A percentile compares a stretch with the other conserved stretches of the same genome.
Conservation (phyloP, 2,329 filamentous ascomycete genomes). For the Byssothecium circinans region DNA sequence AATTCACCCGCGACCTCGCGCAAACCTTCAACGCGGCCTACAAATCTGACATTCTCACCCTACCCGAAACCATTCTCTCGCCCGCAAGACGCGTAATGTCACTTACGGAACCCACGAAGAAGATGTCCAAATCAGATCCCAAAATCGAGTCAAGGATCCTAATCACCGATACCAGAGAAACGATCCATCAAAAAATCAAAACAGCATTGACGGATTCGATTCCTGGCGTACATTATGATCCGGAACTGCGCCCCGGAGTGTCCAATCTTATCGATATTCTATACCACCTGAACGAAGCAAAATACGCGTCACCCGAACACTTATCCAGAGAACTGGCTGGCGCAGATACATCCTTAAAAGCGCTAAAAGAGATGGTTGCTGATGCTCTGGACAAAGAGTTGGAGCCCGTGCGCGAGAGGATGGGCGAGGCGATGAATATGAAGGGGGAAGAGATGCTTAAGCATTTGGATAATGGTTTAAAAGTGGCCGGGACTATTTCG, state of each 20-base stretch:
- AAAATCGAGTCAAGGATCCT: conserved; percentile 76
- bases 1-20: conserved; percentile 85
- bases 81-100: conserved; percentile 88
- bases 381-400: conserved; percentile 59
- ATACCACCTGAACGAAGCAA: conserved; percentile 62
- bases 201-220: conserved; percentile 76
- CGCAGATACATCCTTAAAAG: conserved; percentile 53
- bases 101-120: conserved; percentile 71
- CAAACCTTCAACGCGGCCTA: conserved; percentile 80
- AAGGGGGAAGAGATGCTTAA: neutral
- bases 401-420: conserved; percentile 59
- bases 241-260: conserved; percentile 71
- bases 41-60: conserved; percentile 37
- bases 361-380: conserved; percentile 66
- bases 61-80: conserved; percentile 35
- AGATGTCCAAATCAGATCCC: conserved; percentile 92
- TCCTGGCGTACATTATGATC: conserved; percentile 72
- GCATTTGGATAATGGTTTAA: neutral
- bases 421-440: conserved; percentile 52
- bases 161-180: conserved; percentile 69
- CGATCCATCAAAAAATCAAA: conserved; percentile 70
- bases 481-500: neutral
- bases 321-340: neutral
- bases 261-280: conserved; percentile 83
- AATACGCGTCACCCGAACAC: conserved; percentile 38